Conservation (phyloP, 805 yeast species). For the Saccharomyces jurei region DNA sequence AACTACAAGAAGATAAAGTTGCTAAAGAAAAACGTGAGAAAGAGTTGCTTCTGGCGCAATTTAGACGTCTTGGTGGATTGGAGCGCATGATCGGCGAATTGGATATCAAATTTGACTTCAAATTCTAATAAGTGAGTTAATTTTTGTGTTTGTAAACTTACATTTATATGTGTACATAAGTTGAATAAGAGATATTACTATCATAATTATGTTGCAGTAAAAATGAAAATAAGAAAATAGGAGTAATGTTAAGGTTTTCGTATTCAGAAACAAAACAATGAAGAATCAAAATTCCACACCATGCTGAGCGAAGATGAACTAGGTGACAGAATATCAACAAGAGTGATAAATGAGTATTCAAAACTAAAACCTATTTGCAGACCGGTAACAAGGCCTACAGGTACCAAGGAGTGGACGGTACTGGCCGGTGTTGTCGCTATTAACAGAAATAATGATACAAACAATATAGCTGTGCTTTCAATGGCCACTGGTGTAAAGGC, state of each 20-base stretch:
- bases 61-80: constrained; percentile 50
- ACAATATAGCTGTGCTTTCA: constrained; percentile 33
- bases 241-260: no score
- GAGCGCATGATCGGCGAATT: constrained; percentile 42
- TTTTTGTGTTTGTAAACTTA: neutral
- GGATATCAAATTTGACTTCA: constrained; percentile 35
- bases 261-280: neutral
- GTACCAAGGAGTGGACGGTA: constrained; percentile 74
- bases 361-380: constrained; percentile 38
- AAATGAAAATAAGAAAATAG: neutral
- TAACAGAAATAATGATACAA: constrained; percentile 9
- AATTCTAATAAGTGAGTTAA: constrained; percentile 10
- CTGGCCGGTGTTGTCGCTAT: constrained; percentile 61
- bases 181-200: neutral
- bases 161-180: neutral
- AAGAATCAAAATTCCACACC: neutral
- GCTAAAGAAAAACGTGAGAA: constrained; percentile 40
- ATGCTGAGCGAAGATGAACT: constrained; percentile 1
- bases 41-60: constrained; percentile 41
- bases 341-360: constrained; percentile 25
- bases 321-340: constrained; percentile 14
- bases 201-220: neutral
- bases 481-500: constrained; percentile 82
- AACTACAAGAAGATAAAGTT: constrained; percentile 31
- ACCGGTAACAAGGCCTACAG: constrained; percentile 56